Evolutionary conservation across 305 asterid species (phyloP).

Genomic region (Rubia balearica): DNA sequence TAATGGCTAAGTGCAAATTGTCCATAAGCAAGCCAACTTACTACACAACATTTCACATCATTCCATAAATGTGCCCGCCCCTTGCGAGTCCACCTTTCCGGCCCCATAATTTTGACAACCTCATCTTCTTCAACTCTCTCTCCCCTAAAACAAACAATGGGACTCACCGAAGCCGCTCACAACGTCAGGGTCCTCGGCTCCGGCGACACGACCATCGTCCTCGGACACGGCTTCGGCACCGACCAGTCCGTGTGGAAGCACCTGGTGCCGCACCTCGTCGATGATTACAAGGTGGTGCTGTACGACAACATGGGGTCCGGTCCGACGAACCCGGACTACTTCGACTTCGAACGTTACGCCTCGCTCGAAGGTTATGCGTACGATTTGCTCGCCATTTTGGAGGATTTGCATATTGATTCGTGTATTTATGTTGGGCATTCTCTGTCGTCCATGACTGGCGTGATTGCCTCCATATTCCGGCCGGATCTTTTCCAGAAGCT

Average conservation of each 20-base stretch:
- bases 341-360: conserved; percentile 63
- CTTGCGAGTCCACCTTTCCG: not conserved
- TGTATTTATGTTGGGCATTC: conserved; percentile 76
- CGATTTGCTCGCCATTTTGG: conserved; percentile 59
- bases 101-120: not conserved
- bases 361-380: conserved; percentile 65
- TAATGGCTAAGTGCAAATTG: too few species aligned
- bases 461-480: conserved; percentile 62
- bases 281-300: conserved; percentile 37
- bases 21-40: too few species aligned
- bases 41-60: not conserved
- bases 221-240: conserved; percentile 77
- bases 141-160: conserved; percentile 22
- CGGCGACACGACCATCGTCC: conserved; percentile 46
- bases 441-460: conserved; percentile 64
- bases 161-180: conserved; percentile 42
- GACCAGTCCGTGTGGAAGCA: conserved; percentile 84
- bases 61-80: not conserved
- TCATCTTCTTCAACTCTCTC: not conserved
- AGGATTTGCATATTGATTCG: conserved; percentile 37
- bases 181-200: conserved; percentile 59
- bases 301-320: conserved; percentile 89
- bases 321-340: conserved; percentile 65
- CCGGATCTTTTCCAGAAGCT: conserved; percentile 57
- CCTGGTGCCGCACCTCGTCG: conserved; percentile 54